phyloP scores from a whole-genome alignment of 805 yeast genomes.

The Yamadazyma sp. region DNA sequence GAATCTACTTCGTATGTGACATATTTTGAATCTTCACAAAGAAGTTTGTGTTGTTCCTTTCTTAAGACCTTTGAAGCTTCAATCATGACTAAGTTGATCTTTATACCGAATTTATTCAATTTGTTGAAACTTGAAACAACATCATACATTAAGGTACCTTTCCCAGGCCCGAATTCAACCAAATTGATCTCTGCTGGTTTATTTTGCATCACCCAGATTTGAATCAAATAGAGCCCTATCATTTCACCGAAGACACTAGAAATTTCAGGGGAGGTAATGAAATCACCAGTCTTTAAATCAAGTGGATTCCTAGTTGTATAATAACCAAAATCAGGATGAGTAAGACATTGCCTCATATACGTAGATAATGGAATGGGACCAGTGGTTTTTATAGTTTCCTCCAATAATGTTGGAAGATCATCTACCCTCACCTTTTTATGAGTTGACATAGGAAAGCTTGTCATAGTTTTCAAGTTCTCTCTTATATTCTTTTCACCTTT shows the following conservation, averaged over 20 bases:
- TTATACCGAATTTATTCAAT: slow-evolving; percentile 24
- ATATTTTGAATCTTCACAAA: slow-evolving; percentile 41
- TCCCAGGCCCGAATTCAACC: slow-evolving; percentile 83
- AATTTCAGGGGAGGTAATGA: slow-evolving; percentile 82
- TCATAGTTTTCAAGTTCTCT: slow-evolving; percentile 34
- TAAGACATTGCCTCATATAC: slow-evolving; percentile 78
- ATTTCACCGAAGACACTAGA: slow-evolving; percentile 86
- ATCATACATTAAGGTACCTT: slow-evolving; percentile 76
- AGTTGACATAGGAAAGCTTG: slow-evolving; percentile 31
- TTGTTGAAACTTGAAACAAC: slow-evolving; percentile 47
- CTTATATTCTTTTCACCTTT: slow-evolving; percentile 35
- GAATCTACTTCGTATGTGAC: no score
- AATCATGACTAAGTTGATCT: slow-evolving; percentile 51
- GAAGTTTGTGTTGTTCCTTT: slow-evolving; percentile 47
- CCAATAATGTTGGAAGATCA: slow-evolving; percentile 36
- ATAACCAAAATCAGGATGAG: slow-evolving; percentile 76
- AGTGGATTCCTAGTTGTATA: slow-evolving; percentile 77
- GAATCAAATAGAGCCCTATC: slow-evolving; percentile 69
- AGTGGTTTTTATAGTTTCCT: slow-evolving; percentile 55
- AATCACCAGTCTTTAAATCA: slow-evolving; percentile 62
- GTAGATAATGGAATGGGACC: slow-evolving; percentile 76
- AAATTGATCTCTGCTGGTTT: slow-evolving; percentile 49
- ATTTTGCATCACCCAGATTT: slow-evolving; percentile 56
- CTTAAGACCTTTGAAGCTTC: slow-evolving; percentile 72
- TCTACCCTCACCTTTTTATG: slow-evolving; percentile 16